Base-by-base conservation (phyloP, 148 eudicot genomes). In the Fagopyrum tataricum region DNA sequence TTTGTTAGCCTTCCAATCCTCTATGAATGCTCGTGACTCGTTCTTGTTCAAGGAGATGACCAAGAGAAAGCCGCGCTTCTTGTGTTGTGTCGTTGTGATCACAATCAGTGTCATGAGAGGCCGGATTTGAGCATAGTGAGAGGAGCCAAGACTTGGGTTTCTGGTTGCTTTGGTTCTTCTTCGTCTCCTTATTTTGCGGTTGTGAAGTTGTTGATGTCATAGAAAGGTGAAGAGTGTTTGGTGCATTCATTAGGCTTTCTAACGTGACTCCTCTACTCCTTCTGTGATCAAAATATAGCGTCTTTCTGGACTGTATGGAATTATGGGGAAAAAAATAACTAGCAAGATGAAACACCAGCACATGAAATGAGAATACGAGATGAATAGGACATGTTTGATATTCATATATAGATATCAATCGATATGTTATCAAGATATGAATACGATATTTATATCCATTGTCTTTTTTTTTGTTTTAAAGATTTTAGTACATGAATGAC, bases 51-150 rank as follows among this genome's bases (percentile, higher is more conserved):
- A 87, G 88, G 46, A 83, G 79, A 18, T 79, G 83, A 53, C 79
- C 77, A 7, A 87, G 85, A 4, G 91, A 64, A 5, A 64, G 69
- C 1, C 39, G 69, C 17, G 69, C 15, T 15, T 37, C 42, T 64
- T 15, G 20, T 37, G 18, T 31, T 0, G 82, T 43, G 84, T 83
- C 37, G 76, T 76, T 46, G 48, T 75, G 72, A 68, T 74, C 73
- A 23, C 39, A 0, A 5, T 49, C 43, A 7, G 17, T 21, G 11
- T 72, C 84, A 51, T 87, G 83, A 7, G 82, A 81, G 71, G 64
- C 76, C 23, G 83, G 81, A 69, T 81, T 83, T 21, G 86, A 83
- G 72, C 91, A 87, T 13, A 87, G 78, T n/a, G 87, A 83, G 64
- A 81, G 79, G 43, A 85, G 73, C 88, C 91, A 87, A 66, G 84